phyloP scores from a whole-genome alignment of 148 eudicot species.

The Chenopodium album region DNA sequence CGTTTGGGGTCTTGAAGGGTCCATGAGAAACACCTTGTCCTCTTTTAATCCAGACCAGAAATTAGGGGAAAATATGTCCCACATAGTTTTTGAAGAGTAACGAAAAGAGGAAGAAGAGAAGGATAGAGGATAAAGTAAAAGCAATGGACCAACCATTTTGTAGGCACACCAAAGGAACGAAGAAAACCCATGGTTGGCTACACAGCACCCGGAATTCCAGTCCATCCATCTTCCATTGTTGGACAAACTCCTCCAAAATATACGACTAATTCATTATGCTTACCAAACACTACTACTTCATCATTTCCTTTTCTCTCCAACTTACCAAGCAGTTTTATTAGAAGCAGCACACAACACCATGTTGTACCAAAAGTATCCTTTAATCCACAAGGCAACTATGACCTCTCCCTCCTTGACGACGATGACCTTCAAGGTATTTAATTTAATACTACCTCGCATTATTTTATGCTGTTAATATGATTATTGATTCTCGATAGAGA shows the following conservation, averaged over 20 bases:
- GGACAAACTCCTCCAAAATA: constrained; percentile 12
- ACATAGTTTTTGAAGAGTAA: not conserved
- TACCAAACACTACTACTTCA: not conserved
- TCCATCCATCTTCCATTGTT: constrained; percentile 24
- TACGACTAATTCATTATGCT: not conserved
- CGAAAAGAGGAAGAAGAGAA: not conserved
- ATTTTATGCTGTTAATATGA: no score
- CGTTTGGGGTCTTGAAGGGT: no score
- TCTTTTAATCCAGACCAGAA: no score
- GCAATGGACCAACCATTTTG: constrained; percentile 9
- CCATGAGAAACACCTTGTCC: no score
- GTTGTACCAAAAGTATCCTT: constrained; percentile 65
- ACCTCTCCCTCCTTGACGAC: constrained; percentile 61
- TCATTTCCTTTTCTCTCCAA: constrained; percentile 14
- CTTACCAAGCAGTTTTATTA: not conserved
- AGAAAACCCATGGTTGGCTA: constrained; percentile 35
- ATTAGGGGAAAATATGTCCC: no score
- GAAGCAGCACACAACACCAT: not conserved
- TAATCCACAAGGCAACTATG: constrained; percentile 77
- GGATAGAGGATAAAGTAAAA: constrained; percentile 10
- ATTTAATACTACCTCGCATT: not conserved
- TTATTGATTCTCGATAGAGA: no score
- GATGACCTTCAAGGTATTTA: constrained; percentile 27
- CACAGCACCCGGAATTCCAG: constrained; percentile 2
- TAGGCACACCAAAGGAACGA: not conserved